Conservation (phyloP, 139 green algal genomes). For the Tetraselmis striata region DNA sequence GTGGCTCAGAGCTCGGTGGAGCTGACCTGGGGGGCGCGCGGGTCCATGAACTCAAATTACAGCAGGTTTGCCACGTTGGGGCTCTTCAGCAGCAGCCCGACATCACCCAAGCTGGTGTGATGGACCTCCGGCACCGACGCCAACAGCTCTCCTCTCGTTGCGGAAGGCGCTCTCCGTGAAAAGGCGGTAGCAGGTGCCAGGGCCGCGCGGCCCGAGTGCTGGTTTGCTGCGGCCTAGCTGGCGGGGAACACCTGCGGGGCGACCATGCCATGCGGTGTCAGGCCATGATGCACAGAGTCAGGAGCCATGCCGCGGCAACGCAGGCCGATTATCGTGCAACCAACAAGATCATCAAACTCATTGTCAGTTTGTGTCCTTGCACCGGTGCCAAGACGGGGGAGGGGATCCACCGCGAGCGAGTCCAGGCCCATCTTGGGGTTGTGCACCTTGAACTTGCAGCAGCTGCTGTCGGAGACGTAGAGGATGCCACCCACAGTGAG, state of each 20-base stretch:
- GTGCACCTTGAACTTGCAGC: conserved; percentile 91
- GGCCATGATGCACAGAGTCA: no score
- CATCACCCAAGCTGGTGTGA: conserved; percentile 95
- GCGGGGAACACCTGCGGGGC: conserved; percentile 89
- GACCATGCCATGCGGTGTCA: no score
- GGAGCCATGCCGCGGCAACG: no score
- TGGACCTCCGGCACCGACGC: conserved; percentile 92
- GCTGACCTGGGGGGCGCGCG: conserved; percentile 25
- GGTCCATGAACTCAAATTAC: conserved; percentile 98
- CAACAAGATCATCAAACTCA: no score
- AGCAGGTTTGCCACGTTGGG: conserved; percentile 92
- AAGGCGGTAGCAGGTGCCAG: conserved; percentile 84
- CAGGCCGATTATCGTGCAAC: no score
- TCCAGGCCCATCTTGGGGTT: conserved; percentile 98
- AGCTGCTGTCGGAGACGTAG: conserved; percentile 93
- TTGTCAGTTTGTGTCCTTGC: no score
- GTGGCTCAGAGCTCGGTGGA: no score
- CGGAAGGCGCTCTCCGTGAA: conserved; percentile 85
- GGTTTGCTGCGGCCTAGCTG: conserved; percentile 75
- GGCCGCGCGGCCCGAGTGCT: conserved; percentile 84
- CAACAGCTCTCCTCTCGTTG: conserved; percentile 35
- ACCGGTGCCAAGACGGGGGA: no score
- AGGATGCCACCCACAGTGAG: conserved; percentile 93
- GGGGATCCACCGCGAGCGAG: conserved; percentile 59
- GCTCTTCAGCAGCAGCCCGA: conserved; percentile 94